A percentile compares a stretch with the other conserved stretches of the same genome.
Conservation (phyloP, 306 rosid genomes). For the Acacia confusa region DNA sequence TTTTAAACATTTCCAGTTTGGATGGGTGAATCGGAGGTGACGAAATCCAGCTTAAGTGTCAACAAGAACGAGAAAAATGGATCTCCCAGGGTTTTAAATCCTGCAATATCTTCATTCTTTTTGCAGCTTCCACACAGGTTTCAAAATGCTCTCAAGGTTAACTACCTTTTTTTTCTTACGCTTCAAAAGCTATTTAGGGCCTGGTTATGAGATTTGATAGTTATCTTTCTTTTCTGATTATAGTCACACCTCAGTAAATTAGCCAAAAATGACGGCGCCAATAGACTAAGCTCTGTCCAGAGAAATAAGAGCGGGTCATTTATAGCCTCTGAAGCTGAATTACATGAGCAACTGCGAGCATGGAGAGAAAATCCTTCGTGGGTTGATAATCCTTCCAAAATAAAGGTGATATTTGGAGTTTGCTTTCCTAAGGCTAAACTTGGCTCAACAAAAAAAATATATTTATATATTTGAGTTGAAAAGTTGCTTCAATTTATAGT, state of each 20-base stretch:
- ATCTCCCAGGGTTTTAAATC: conserved; percentile 42
- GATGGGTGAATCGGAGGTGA: conserved; percentile 60
- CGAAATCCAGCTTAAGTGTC: conserved; percentile 38
- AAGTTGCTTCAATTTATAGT: conserved; percentile 1
- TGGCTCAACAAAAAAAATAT: neutral
- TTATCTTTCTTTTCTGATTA: conserved; percentile 9
- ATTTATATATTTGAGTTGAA: neutral
- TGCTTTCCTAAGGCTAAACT: conserved; percentile 13
- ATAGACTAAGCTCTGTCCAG: conserved; percentile 35
- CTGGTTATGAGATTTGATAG: conserved; percentile 5
- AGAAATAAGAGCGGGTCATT: conserved; percentile 35
- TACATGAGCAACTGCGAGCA: conserved; percentile 76
- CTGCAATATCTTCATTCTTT: conserved; percentile 56
- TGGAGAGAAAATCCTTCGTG: conserved; percentile 92
- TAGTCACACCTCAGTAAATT: conserved; percentile 73
- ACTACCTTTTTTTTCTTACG: conserved; percentile 5
- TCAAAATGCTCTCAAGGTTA: conserved; percentile 70
- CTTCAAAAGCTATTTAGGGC: conserved; percentile 12
- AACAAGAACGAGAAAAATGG: conserved; percentile 46
- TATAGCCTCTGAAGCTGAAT: conserved; percentile 60
- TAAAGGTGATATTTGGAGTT: conserved; percentile 55
- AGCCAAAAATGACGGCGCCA: conserved; percentile 46
- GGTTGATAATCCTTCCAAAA: conserved; percentile 64
- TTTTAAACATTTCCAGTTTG: conserved; percentile 37
- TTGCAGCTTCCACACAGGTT: conserved; percentile 70